phyloP scores from a whole-genome alignment of 352 stramenopile genomes.

The Blastocystis sp. region DNA sequence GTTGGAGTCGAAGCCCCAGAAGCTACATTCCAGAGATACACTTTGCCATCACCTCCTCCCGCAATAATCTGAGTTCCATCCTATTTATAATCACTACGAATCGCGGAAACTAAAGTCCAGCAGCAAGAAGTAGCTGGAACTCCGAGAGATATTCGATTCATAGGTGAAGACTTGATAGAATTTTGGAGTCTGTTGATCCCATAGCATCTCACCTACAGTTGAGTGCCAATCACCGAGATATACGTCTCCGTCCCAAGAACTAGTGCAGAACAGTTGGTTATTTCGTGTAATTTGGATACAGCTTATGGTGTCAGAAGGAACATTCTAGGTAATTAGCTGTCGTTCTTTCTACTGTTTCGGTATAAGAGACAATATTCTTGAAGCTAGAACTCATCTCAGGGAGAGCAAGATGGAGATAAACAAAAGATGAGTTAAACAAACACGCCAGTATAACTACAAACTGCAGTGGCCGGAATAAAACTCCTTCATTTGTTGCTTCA shows the following conservation, averaged over 20 bases:
- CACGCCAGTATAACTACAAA: background rate
- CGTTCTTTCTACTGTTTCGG: background rate
- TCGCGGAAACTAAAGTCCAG: background rate
- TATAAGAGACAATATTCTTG: background rate
- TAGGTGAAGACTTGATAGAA: background rate
- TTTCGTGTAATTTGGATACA: background rate
- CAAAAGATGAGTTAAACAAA: background rate
- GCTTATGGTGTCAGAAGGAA: conserved; percentile 27
- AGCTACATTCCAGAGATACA: conserved; percentile 7
- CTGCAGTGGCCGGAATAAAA: conserved; percentile 3
- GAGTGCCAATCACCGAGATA: background rate
- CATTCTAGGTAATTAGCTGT: background rate
- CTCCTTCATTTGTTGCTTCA: conserved; percentile 15
- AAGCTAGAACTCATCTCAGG: background rate
- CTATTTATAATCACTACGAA: background rate
- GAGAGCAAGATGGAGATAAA: background rate
- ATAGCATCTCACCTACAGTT: conserved; percentile 27
- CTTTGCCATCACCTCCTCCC: background rate
- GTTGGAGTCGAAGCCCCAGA: background rate
- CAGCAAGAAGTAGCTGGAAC: background rate
- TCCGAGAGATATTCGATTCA: background rate
- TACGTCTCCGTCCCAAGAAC: conserved; percentile 54
- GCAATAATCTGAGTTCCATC: conserved; percentile 5
- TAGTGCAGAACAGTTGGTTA: background rate
- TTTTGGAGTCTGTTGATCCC: background rate